Evolutionary conservation across 2,329 filamentous ascomycete genomes (phyloP), one percentile per base, ranked within the genome.

Genomic region (Fusarium newnesense): DNA sequence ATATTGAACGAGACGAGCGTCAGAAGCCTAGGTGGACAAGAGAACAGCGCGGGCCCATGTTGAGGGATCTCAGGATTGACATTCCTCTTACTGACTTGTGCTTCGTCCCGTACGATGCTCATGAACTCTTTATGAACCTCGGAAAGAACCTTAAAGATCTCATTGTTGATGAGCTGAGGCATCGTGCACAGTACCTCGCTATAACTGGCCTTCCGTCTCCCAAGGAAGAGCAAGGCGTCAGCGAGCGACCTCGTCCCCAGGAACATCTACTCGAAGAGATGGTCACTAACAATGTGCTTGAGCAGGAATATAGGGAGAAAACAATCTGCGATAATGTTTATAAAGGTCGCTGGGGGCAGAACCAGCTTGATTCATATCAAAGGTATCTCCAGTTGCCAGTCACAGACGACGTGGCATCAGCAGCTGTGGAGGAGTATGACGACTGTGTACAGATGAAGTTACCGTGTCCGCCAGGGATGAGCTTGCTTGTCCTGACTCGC

Each of bases 161-260:
- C 4, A 6, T 28, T 37, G 13, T 39, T 0, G 50, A 53, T n/a
- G 50, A 37, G 19, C 19, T 53, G 4, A 9, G 24, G 18, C 13
- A n/a, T 28, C 50, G 34, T n/a, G 34, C 19, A 28, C 34, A 53
- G 2, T 7, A 11, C 9, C 18, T 21, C 34, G 3, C 12, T 16
- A 9, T 16, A 7, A 1, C 18, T 24, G 10, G 9, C 2, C 18
- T 26, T 52, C 32, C 11, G n/a, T 21, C 7, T 15, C 10, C 15
- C 16, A 15, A 36, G n/a, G 16, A 50, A 19, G 47, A 50, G 18
- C 30, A 50, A 19, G 9, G 12, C 16, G 4, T 26, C 18, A 16
- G 12, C 13, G 19, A 37, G n/a, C 12, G 1, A 36, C n/a, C 18
- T 21, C n/a, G 7, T 16, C 7, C 24, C 1, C 3, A 15, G 2